phyloP scores from a whole-genome alignment of 768 basidiomycete species.

The Kwoniella pini region DNA sequence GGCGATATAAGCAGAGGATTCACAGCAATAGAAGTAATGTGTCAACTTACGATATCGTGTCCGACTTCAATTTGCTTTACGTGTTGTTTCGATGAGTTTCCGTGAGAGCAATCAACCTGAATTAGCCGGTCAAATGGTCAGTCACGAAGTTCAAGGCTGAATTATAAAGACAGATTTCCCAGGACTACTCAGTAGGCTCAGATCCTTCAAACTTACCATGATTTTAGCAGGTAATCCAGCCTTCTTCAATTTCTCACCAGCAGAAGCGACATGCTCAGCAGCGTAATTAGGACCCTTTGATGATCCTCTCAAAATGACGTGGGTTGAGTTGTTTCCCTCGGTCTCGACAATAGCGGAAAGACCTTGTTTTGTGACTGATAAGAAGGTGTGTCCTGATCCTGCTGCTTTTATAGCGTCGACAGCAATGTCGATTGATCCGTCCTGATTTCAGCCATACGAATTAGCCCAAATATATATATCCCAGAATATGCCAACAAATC shows the following conservation, averaged over 20 bases:
- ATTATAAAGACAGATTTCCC: too few relatives aligned
- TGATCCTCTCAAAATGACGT: conserved; percentile 92
- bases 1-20: too few relatives aligned
- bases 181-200: too few relatives aligned
- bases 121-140: neutral
- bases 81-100: conserved; percentile 95
- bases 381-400: conserved; percentile 85
- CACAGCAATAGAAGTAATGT: neutral
- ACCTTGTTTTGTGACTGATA: conserved; percentile 96
- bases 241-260: conserved; percentile 72
- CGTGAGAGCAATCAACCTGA: conserved; percentile 63
- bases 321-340: conserved; percentile 83
- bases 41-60: conserved; percentile 22
- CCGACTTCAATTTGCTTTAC: conserved; percentile 75
- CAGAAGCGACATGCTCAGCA: conserved; percentile 74
- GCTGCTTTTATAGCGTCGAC: conserved; percentile 95
- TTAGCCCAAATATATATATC: too few relatives aligned
- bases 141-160: too few relatives aligned
- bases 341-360: conserved; percentile 75
- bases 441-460: conserved; percentile 48
- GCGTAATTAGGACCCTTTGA: conserved; percentile 85
- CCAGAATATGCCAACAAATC: too few relatives aligned
- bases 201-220: conserved; percentile 65
- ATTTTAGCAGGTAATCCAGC: conserved; percentile 75
- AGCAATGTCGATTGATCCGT: conserved; percentile 86